Base-by-base conservation (phyloP, 768 basidiomycete species). In the Tephrocybe sp. region DNA sequence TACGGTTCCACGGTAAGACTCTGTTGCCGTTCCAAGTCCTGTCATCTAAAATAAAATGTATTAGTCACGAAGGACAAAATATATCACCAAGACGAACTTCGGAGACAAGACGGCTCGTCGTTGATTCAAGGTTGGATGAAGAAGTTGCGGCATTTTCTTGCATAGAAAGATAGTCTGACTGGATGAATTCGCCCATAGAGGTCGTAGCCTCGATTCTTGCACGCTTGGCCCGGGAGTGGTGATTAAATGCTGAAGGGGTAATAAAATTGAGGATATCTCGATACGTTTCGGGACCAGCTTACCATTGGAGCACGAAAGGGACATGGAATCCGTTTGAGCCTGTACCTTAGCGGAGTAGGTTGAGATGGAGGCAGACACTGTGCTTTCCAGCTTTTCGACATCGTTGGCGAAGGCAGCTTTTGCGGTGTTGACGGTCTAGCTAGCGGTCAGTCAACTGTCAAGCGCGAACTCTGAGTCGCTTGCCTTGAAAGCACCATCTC, bases 401-500 rank as follows among this genome's bases (percentile, higher is more conserved):
- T 72, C 72, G 19, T 67, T 68, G 38, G 66, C 67, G 48, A 84
- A 61, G 1, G 62, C 57, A n/a, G 64, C 58, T 47, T 72, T 74
- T 19, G 72, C 64, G 15, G 66, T 67, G 43, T 53, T 65, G 34
- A 77, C 54, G 11, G 67, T 61, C 84, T 88, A 58, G 36, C 46
- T 44, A 13, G 8, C 13, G 22, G 34, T 24, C 33, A 47, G 54
- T 57, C 8, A 45, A 42, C 12, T 21, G 18, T 48, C 21, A 46
- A 19, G 30, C 13, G 9, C 22, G 25, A 18, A 43, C 22, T 41
- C 16, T 15, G 13, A 24, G 13, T 22, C 8, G 21, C 59, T 46
- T 60, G 83, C 87, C 78, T 87, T 83, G 23, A 80, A 57, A 3
- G 78, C 75, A 7, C 75, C 78, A 54, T 86, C 84, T 29, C 78